phyloP scores from a whole-genome alignment of 768 basidiomycete genomes.

The Amanita inopinata region DNA sequence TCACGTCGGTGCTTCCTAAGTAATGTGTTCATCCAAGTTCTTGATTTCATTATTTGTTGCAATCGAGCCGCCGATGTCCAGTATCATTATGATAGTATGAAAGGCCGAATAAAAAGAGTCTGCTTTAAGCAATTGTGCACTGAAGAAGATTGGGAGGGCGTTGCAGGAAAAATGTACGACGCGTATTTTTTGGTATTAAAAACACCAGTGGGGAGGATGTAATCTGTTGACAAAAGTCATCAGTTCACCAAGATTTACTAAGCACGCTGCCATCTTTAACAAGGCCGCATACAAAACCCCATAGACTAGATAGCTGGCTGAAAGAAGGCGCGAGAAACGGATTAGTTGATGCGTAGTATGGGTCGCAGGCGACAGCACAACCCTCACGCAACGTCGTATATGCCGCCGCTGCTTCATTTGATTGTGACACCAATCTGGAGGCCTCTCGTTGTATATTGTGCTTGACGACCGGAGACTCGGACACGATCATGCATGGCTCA shows the following conservation, averaged over 20 bases:
- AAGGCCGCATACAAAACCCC: conserved; percentile 1
- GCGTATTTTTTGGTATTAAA: background rate
- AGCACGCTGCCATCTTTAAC: background rate
- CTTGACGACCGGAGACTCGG: background rate
- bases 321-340: background rate
- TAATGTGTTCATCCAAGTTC: too few species aligned
- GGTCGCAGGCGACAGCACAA: conserved; percentile 1
- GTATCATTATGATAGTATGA: too few species aligned
- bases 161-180: too few species aligned
- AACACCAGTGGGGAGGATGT: background rate
- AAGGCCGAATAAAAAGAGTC: too few species aligned
- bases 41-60: too few species aligned
- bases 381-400: conserved; percentile 2
- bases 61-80: too few species aligned
- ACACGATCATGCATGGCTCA: background rate
- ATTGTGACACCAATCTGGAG: background rate
- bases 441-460: background rate
- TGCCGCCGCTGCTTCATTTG: background rate
- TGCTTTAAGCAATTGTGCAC: too few species aligned
- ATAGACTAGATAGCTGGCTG: background rate
- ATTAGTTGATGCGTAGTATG: background rate
- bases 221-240: background rate
- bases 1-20: too few species aligned
- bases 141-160: too few species aligned
- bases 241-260: background rate